A percentile compares a stretch with the other conserved stretches of the same genome.
Evolutionary conservation across 2,329 filamentous ascomycete species (phyloP).

Genomic region (Acephala macrosclerotiorum): DNA sequence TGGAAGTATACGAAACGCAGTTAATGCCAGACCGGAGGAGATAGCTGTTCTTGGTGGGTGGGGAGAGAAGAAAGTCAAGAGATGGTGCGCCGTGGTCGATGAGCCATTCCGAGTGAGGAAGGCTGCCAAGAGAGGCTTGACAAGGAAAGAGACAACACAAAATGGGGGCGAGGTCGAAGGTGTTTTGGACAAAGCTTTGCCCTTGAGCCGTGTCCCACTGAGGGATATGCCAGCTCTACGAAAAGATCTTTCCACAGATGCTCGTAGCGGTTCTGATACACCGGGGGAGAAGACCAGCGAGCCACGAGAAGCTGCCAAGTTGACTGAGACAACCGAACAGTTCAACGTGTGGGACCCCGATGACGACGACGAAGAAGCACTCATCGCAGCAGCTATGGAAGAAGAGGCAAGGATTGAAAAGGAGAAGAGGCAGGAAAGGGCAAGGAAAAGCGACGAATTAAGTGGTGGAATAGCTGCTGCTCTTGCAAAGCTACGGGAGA

Average conservation of each 20-base stretch:
- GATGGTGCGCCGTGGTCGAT: constrained; percentile 81
- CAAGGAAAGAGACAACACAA: constrained; percentile 32
- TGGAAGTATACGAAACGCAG: constrained; percentile 83
- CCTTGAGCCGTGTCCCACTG: constrained; percentile 41
- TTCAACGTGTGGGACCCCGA: constrained; percentile 49
- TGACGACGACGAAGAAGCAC: constrained; percentile 56
- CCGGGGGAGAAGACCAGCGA: constrained; percentile 6
- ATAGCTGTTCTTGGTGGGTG: constrained; percentile 86
- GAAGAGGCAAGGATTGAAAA: constrained; percentile 47
- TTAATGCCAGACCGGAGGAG: constrained; percentile 89
- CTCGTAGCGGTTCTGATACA: neutral
- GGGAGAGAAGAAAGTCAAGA: constrained; percentile 93
- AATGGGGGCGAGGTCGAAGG: constrained; percentile 42
- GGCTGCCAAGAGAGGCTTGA: constrained; percentile 63
- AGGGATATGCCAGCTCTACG: constrained; percentile 34
- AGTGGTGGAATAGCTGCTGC: constrained; percentile 67
- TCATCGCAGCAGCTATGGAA: constrained; percentile 56
- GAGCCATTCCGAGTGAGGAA: constrained; percentile 84
- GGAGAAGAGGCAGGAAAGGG: constrained; percentile 35
- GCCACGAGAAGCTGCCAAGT: constrained; percentile 11
- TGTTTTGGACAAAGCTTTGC: constrained; percentile 46
- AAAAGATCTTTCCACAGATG: neutral
- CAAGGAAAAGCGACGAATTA: constrained; percentile 52
- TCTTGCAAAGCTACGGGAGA: constrained; percentile 57
- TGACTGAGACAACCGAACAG: constrained; percentile 35